These are phyloP conservation scores for Cladosporium sphaerospermum DNA, from an alignment of 2,329 filamentous ascomycete genomes.

Conservation along the genomic window DNA sequence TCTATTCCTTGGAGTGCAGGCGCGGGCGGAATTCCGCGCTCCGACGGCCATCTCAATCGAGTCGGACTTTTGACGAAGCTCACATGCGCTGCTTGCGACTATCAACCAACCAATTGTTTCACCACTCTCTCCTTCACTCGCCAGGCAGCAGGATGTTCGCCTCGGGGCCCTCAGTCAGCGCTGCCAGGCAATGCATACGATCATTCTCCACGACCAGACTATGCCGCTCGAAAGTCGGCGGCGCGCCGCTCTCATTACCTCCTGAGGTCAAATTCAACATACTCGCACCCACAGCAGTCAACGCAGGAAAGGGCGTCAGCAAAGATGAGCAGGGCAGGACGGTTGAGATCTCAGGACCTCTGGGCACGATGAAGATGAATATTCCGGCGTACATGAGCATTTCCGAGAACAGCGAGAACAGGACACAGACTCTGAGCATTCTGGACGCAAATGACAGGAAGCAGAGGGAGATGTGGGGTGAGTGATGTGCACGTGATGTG, in stretches of 20 bases:
- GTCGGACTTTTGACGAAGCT: constrained; percentile 9
- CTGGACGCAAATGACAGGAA: constrained; percentile 61
- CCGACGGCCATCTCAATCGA: background rate
- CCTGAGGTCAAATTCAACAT: constrained; percentile 70
- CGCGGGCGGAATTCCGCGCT: background rate
- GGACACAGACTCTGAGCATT: constrained; percentile 64
- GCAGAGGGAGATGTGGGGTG: constrained; percentile 96
- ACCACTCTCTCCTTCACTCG: background rate
- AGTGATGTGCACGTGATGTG: constrained; percentile 23
- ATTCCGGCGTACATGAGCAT: constrained; percentile 76
- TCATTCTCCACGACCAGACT: constrained; percentile 44
- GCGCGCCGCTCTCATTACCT: constrained; percentile 71
- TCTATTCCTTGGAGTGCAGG: background rate
- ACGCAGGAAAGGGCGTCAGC: background rate
- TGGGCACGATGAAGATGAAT: constrained; percentile 70
- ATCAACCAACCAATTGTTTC: background rate
- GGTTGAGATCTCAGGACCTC: constrained; percentile 71
- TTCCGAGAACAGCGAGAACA: constrained; percentile 56
- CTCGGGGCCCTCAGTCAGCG: background rate
- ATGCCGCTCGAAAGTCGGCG: constrained; percentile 75
- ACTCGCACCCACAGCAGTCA: constrained; percentile 14
- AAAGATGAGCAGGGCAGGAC: constrained; percentile 18
- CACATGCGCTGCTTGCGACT: constrained; percentile 1
- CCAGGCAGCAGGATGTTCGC: constrained; percentile 6
- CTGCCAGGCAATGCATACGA: constrained; percentile 5